Conservation (phyloP, 2,329 filamentous ascomycete species). For the Xylariaceae sp. region DNA sequence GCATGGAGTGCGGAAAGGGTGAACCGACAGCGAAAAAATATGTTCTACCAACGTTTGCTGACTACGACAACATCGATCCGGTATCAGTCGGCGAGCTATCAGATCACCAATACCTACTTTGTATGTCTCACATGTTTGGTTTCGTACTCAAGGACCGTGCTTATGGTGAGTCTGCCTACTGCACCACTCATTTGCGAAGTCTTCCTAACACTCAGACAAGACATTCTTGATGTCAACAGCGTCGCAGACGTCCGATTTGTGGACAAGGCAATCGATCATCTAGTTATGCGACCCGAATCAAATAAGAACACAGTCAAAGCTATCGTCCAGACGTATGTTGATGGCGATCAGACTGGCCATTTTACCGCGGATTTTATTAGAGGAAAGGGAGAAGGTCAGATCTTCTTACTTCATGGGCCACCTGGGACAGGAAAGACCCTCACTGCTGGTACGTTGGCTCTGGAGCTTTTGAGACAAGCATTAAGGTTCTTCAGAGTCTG, state of each 20-base stretch:
- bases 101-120: constrained; percentile 17
- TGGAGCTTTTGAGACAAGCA: neutral
- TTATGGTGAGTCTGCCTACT: constrained; percentile 7
- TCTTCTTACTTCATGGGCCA: constrained; percentile 14
- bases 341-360: constrained; percentile 6
- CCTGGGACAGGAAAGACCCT: constrained; percentile 18
- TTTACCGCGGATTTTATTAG: constrained; percentile 16
- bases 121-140: constrained; percentile 16
- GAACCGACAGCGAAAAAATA: constrained; percentile 9
- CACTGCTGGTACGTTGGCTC: constrained; percentile 7
- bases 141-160: constrained; percentile 16
- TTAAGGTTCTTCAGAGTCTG: constrained; percentile 5
- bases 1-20: constrained; percentile 5
- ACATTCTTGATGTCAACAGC: constrained; percentile 11
- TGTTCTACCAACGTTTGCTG: constrained; percentile 9
- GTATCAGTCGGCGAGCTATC: constrained; percentile 5
- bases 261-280: constrained; percentile 13
- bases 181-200: neutral
- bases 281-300: constrained; percentile 16
- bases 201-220: neutral
- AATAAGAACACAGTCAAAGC: constrained; percentile 18
- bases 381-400: constrained; percentile 18
- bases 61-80: constrained; percentile 17
- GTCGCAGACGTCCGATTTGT: constrained; percentile 9
- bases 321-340: constrained; percentile 14